Conservation (phyloP, 495 filamentous ascomycete species). For the Chaetomidium leptoderma region DNA sequence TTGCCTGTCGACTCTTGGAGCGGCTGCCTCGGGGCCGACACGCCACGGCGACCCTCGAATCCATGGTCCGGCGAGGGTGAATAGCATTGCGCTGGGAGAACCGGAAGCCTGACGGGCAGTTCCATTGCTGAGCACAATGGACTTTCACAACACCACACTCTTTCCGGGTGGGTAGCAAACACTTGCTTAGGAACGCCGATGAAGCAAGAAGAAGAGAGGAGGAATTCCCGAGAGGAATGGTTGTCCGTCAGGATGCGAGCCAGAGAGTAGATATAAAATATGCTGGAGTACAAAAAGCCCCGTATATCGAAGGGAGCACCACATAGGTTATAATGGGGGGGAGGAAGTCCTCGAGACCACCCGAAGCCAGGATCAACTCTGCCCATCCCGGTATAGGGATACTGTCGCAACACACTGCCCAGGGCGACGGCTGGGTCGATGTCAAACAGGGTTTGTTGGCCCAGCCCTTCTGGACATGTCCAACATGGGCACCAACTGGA, state of each 20-base stretch:
- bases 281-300: conserved; percentile 14
- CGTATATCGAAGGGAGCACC: conserved; percentile 22
- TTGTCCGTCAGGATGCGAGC: conserved; percentile 29
- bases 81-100: conserved; percentile 31
- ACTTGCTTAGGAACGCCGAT: conserved; percentile 18
- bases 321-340: conserved; percentile 28
- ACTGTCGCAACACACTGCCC: conserved; percentile 17
- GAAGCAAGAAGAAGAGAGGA: conserved; percentile 50
- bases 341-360: conserved; percentile 11
- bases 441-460: conserved; percentile 17
- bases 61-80: conserved; percentile 20
- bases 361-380: conserved; percentile 15
- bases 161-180: conserved; percentile 5
- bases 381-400: conserved; percentile 20
- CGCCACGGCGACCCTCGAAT: conserved; percentile 20
- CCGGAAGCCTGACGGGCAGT: conserved; percentile 24
- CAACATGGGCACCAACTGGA: conserved; percentile 32
- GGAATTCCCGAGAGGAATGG: conserved; percentile 50
- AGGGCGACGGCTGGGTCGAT: conserved; percentile 16
- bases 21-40: conserved; percentile 38
- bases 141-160: conserved; percentile 3
- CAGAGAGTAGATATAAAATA: conserved; percentile 35
- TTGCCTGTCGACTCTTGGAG: conserved; percentile 50
- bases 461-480: conserved; percentile 1
- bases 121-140: conserved; percentile 25